Evolutionary conservation across 345 rosid genomes (phyloP).

Genomic region (Citrus australasica): DNA sequence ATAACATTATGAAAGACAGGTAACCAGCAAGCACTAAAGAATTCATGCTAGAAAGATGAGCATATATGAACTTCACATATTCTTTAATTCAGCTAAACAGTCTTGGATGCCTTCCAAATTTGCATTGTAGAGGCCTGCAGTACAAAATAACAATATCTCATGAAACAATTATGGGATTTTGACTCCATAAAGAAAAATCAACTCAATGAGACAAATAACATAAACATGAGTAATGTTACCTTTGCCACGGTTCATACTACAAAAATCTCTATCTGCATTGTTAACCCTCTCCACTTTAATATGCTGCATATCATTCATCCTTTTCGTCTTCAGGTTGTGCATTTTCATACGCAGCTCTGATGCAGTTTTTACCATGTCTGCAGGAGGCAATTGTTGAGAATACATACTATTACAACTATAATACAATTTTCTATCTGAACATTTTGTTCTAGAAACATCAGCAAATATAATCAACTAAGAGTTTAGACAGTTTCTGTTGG

Average conservation of each 20-base stretch:
- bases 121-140: conserved; percentile 36
- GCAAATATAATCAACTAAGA: background rate
- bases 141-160: background rate
- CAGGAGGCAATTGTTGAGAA: conserved; percentile 11
- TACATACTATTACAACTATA: background rate
- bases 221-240: conserved; percentile 21
- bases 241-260: conserved; percentile 20
- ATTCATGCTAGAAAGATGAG: background rate
- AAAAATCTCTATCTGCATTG: conserved; percentile 28
- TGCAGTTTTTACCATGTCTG: conserved; percentile 61
- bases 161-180: background rate
- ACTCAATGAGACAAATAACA: conserved; percentile 4
- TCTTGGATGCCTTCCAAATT: conserved; percentile 58
- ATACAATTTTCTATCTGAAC: background rate
- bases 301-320: conserved; percentile 28
- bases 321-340: conserved; percentile 32
- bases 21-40: background rate
- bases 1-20: background rate
- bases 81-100: conserved; percentile 50
- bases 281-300: conserved; percentile 29
- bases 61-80: conserved; percentile 27
- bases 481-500: background rate
- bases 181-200: background rate
- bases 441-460: background rate
- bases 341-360: conserved; percentile 54